Evolutionary conservation across 345 rosid species (phyloP), one percentile per base, ranked within the genome.

Genomic region (Eucalyptus sp.): DNA sequence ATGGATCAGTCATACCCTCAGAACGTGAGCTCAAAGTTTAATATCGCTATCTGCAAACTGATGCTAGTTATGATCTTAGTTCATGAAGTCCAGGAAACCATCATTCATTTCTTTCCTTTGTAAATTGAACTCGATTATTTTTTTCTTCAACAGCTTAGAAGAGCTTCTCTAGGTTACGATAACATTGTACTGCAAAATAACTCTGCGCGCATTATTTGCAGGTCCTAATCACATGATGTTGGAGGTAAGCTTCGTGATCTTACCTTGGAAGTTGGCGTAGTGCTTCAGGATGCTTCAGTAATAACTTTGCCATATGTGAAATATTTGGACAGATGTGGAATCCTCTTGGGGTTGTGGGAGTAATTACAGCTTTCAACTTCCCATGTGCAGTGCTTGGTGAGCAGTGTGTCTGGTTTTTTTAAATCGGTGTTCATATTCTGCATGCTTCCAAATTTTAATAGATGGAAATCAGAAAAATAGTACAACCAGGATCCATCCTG

Each of bases 331-430:
- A 98, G 99, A 97, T 92, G 92, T 98, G 99, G 99, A 98, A 97
- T 94, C 99, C 99, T 90, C 96, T 97, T 83, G 99, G 99, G 88
- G 91, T 98, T 80, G 99, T 97, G 60, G 99, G 99, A 88, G 99
- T 98, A 37, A 98, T 98, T 87, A 98, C 99, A 48, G 99, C 99
- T 48, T 98, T 96, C 91, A 96, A 98, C 92, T 97, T 98, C 88
- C 99, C 98, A 16, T 97, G 98, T 92, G 99, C 99, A 68, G 99
- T 97, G 91, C 98, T 98, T 88, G 99, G 99, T 98, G 90, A 96
- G 96, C 89, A 64, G 43, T 87, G 64, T 46, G 20, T 50, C 87
- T 86, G 13, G 15, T 50, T 86, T 51, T 51, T 86, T 29, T 86
- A 48, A 86, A 49, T 33, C 17, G 44, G 31, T 51, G 64, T 11